A percentile compares a stretch with the other conserved stretches of the same genome.
Conservation (phyloP, 2,329 filamentous ascomycete species). For the Colletotrichum spaethianum region DNA sequence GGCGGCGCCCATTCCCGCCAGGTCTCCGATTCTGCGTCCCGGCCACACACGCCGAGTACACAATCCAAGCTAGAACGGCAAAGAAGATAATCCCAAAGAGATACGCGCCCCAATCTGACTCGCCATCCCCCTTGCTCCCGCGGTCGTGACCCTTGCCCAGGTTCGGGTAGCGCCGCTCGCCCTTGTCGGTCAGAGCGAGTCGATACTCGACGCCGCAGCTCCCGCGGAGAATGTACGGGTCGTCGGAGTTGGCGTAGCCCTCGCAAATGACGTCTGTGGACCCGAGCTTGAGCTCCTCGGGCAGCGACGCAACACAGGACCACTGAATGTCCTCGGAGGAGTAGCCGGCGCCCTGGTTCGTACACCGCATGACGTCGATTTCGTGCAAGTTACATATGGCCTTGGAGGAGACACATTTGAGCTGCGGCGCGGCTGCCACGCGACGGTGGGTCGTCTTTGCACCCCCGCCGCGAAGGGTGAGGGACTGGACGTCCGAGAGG, state of each 20-base stretch:
- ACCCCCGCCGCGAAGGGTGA: constrained; percentile 79
- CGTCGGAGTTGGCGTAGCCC: constrained; percentile 82
- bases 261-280: constrained; percentile 94
- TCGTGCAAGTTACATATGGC: constrained; percentile 78
- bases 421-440: constrained; percentile 81
- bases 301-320: constrained; percentile 81
- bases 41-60: constrained; percentile 67
- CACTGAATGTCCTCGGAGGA: constrained; percentile 87
- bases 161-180: constrained; percentile 78
- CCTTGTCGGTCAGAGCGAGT: constrained; percentile 81
- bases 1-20: constrained; percentile 54
- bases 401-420: constrained; percentile 80
- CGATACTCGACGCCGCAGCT: constrained; percentile 95
- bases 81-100: constrained; percentile 76
- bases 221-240: constrained; percentile 90
- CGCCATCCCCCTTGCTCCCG: constrained; percentile 50
- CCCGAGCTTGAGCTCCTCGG: constrained; percentile 78
- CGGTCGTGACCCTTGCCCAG: constrained; percentile 57
- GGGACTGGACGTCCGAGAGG: constrained; percentile 76
- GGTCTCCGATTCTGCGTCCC: constrained; percentile 37
- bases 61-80: constrained; percentile 71
- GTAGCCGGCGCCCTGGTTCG: constrained; percentile 87
- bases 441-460: constrained; percentile 82
- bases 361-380: constrained; percentile 89
- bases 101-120: constrained; percentile 53